Conservation (phyloP, 2,329 filamentous ascomycete genomes). For the Aspergillus terreus region DNA sequence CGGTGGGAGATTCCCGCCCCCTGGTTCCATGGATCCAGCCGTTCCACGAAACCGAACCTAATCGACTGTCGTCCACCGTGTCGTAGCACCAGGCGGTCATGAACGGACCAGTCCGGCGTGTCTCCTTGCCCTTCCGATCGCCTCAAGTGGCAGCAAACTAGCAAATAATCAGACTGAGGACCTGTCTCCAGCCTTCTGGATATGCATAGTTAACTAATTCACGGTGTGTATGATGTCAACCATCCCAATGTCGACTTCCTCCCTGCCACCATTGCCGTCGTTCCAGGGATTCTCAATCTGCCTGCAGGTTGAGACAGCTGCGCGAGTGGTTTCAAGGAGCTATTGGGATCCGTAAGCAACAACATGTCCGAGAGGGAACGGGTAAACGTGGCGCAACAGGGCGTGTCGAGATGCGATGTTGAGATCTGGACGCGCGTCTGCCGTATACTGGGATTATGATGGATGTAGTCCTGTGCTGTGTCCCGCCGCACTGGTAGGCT, state of each 20-base stretch:
- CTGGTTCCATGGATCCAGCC: constrained; percentile 16
- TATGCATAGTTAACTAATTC: not conserved
- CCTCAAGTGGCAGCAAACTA: constrained; percentile 4
- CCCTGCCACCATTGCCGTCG: not conserved
- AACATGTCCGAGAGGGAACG: no score
- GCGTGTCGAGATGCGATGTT: not conserved
- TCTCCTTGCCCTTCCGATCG: constrained; percentile 4
- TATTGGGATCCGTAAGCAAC: not conserved
- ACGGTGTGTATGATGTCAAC: constrained; percentile 12
- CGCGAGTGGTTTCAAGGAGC: not conserved
- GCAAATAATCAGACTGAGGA: not conserved
- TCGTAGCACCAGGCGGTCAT: constrained; percentile 1
- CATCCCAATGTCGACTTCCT: constrained; percentile 4
- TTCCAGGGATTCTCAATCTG: constrained; percentile 4
- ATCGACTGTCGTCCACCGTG: constrained; percentile 11
- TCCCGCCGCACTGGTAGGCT: not conserved
- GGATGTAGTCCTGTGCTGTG: not conserved
- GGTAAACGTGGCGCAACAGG: constrained; percentile 1
- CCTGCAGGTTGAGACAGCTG: not conserved
- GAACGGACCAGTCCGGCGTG: constrained; percentile 5
- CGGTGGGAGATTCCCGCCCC: constrained; percentile 17
- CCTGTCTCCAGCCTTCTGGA: not conserved
- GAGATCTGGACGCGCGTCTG: not conserved
- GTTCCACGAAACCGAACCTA: constrained; percentile 19
- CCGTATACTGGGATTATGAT: not conserved